Evolutionary conservation across 2,329 filamentous ascomycete species (phyloP).

Genomic region (Colletotrichum cordylinicola): DNA sequence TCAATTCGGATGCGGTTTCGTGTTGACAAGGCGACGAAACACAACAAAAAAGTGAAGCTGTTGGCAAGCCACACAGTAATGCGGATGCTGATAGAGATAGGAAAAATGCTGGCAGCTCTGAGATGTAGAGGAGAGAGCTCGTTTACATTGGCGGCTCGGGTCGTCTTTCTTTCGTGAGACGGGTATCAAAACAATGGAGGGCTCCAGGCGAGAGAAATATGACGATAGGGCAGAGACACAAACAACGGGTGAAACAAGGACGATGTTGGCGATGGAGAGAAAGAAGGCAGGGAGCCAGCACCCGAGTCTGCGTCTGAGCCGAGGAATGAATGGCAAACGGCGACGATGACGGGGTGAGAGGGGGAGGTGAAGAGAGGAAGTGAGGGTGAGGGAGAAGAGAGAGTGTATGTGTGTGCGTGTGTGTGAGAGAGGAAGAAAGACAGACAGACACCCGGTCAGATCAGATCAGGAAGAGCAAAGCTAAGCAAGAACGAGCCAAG

Average conservation of each 20-base stretch:
- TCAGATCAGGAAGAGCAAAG: neutral
- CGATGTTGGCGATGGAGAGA: conserved; percentile 5
- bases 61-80: neutral
- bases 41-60: neutral
- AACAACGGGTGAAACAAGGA: neutral
- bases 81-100: neutral
- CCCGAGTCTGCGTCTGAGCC: conserved; percentile 4
- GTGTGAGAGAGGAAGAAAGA: neutral
- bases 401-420: neutral
- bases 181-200: conserved; percentile 13
- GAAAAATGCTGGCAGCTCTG: neutral
- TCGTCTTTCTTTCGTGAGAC: neutral
- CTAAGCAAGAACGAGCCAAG: neutral
- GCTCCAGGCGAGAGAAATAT: neutral
- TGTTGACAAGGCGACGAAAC: neutral
- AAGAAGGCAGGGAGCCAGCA: neutral
- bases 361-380: neutral
- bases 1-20: neutral
- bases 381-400: neutral
- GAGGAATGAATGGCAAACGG: conserved; percentile 19
- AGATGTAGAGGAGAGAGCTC: neutral
- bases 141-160: neutral
- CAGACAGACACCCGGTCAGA: neutral
- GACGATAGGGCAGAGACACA: neutral
- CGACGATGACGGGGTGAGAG: neutral